Evolutionary conservation across 768 basidiomycete genomes (phyloP).

Genomic region (Boletus rubescentipes): DNA sequence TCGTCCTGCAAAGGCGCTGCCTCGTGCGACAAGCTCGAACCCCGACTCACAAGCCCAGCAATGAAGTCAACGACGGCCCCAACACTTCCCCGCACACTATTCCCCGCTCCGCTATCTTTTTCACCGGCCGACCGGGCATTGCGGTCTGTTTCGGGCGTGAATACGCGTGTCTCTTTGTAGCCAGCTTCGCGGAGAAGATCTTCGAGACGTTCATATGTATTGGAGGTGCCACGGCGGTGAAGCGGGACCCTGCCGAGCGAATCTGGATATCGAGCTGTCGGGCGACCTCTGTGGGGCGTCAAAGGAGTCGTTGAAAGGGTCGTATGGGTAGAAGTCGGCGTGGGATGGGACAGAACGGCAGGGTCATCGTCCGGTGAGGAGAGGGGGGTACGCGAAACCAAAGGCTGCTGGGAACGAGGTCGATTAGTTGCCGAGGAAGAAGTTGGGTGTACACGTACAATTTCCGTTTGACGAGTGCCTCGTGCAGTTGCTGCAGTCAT

Average conservation of each 20-base stretch:
- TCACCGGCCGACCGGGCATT: constrained; percentile 28
- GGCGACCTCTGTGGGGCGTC: constrained; percentile 44
- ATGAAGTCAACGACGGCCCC: constrained; percentile 65
- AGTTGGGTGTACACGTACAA: constrained; percentile 14
- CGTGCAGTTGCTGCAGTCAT: constrained; percentile 19
- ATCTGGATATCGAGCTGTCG: constrained; percentile 52
- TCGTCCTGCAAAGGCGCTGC: constrained; percentile 9
- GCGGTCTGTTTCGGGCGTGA: constrained; percentile 79
- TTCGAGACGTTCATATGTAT: constrained; percentile 80
- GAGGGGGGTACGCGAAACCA: constrained; percentile 2
- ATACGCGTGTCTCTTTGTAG: constrained; percentile 89
- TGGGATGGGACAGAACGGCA: constrained; percentile 6
- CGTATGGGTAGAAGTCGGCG: constrained; percentile 5
- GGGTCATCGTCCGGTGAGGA: constrained; percentile 10
- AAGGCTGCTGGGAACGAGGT: constrained; percentile 12
- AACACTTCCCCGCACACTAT: constrained; percentile 43
- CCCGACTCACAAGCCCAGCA: constrained; percentile 50
- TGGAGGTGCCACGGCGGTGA: constrained; percentile 76
- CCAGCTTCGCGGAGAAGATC: constrained; percentile 85
- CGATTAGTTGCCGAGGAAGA: constrained; percentile 9
- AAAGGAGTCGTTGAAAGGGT: constrained; percentile 30
- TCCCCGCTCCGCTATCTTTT: constrained; percentile 31
- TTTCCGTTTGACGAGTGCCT: constrained; percentile 14
- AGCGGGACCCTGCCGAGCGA: constrained; percentile 67
- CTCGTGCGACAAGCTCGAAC: constrained; percentile 22